A percentile compares a stretch with the other conserved stretches of the same genome.
Conservation (phyloP, 1,139 yeast species). For the Lodderomyces elongisporus region DNA sequence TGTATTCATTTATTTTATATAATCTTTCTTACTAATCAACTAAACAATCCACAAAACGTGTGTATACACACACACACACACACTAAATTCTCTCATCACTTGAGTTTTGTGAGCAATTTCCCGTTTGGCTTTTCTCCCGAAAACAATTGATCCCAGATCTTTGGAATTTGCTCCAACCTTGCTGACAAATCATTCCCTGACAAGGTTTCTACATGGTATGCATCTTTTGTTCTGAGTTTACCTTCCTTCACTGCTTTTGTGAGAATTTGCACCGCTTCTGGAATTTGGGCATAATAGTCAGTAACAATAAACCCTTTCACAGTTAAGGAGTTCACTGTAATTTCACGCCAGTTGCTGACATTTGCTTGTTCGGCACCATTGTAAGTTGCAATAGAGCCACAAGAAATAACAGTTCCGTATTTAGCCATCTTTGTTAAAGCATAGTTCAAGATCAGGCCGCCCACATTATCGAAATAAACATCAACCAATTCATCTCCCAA, state of each 20-base stretch:
- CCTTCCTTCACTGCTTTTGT: slow-evolving; percentile 36
- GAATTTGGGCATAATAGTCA: slow-evolving; percentile 30
- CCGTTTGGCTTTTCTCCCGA: slow-evolving; percentile 29
- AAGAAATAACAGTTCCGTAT: slow-evolving; percentile 48
- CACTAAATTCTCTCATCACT: too few species aligned
- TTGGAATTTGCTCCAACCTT: slow-evolving; percentile 24
- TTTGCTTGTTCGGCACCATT: slow-evolving; percentile 31
- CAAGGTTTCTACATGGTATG: slow-evolving; percentile 23
- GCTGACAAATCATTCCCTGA: slow-evolving; percentile 15
- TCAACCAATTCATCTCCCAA: slow-evolving; percentile 43
- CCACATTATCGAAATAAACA: slow-evolving; percentile 56
- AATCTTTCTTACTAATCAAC: too few species aligned
- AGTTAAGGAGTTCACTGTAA: slow-evolving; percentile 44
- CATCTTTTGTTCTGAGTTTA: slow-evolving; percentile 28
- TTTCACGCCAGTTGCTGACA: slow-evolving; percentile 33
- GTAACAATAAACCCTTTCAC: slow-evolving; percentile 46
- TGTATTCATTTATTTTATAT: too few species aligned
- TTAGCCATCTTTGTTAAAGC: slow-evolving; percentile 37
- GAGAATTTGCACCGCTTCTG: slow-evolving; percentile 33
- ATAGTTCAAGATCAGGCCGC: slow-evolving; percentile 53
- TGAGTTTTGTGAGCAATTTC: slow-evolving; percentile 33
- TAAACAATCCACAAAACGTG: too few species aligned
- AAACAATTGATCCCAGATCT: slow-evolving; percentile 27
- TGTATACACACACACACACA: too few species aligned
- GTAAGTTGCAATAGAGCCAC: slow-evolving; percentile 62